Evolutionary conservation across 140 eudicot species (phyloP).

Genomic region (Cichorium intybus): DNA sequence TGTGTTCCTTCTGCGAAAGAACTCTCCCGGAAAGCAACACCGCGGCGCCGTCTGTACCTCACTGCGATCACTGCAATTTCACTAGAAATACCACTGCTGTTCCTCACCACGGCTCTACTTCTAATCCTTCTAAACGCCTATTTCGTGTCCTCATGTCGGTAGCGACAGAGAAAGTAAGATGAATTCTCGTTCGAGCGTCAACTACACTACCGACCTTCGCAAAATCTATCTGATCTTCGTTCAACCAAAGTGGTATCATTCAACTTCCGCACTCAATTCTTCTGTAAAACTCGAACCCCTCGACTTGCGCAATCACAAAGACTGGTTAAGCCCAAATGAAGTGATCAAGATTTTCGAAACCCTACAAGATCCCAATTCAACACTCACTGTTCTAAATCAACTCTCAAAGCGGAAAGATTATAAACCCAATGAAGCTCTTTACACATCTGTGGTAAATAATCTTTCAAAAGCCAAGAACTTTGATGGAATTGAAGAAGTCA

Average conservation of each 20-base stretch:
- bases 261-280: slow-evolving; percentile 24
- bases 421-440: slow-evolving; percentile 69
- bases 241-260: slow-evolving; percentile 14
- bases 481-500: slow-evolving; percentile 59
- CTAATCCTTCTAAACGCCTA: slow-evolving; percentile 46
- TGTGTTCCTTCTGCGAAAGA: slow-evolving; percentile 70
- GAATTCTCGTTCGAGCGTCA: slow-evolving; percentile 21
- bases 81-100: slow-evolving; percentile 1
- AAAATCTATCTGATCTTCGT: neutral
- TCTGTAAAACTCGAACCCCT: slow-evolving; percentile 21
- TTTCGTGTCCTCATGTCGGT: slow-evolving; percentile 79
- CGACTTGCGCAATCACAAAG: slow-evolving; percentile 55
- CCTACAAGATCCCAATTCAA: slow-evolving; percentile 55
- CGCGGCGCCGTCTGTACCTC: slow-evolving; percentile 14
- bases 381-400: slow-evolving; percentile 53
- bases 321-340: slow-evolving; percentile 82
- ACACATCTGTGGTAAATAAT: slow-evolving; percentile 50
- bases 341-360: slow-evolving; percentile 57
- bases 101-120: slow-evolving; percentile 34
- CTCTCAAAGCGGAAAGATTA: slow-evolving; percentile 73
- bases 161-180: slow-evolving; percentile 37
- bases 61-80: slow-evolving; percentile 52
- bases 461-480: slow-evolving; percentile 52
- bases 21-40: slow-evolving; percentile 39
- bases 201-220: slow-evolving; percentile 27